Base-by-base conservation (phyloP, 805 yeast species). In the Candida peoriensis region DNA sequence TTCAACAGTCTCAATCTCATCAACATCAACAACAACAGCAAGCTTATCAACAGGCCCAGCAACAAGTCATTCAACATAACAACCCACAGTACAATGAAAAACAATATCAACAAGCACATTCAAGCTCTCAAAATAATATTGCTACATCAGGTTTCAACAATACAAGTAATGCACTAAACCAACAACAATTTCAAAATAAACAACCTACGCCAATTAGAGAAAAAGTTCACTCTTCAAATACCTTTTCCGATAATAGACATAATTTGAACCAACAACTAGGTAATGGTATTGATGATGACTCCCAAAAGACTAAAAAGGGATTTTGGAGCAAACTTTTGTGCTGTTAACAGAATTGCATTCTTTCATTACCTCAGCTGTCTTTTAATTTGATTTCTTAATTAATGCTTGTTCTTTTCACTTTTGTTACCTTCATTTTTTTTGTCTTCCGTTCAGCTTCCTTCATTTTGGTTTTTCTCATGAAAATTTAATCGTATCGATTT, bases 201-300 rank as follows among this genome's bases (percentile, higher is more conserved):
- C 56, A 48, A 33, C 57, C 58, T 12, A 41, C 55, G 9, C 58
- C 58, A 31, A 42, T 53, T 17, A 52, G 58, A 39, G 57, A 52
- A 29, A 51, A 53, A 31, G 44, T 52, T 9, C 30, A 41, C 24
- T 44, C 54, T 3, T 35, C 46, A 8, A 45, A 40, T 23, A 48
- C 53, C 3, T 36, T 40, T 26, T 38, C 40, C 11, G 37, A 41
- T 13, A 37, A 46, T 29, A 36, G 36, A 24, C 35, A 17, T 23
- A 38, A 41, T 21, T 20, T 42, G 24, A 39, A 44, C 28, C 38
- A 44, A 32, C 40, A 38, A 20, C 27, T 33, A n/a, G 34, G 22
- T 15, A 36, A 39, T 25, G 28, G 28, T 10, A 25, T 25, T 28
- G 47, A 44, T 21, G 40, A 42, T 28, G 52, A 39, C 5, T 41